A percentile compares a stretch with the other conserved stretches of the same genome.
Conservation (phyloP, 1,284 basidiomycete species). For the Fomitopsis schrenkii region DNA sequence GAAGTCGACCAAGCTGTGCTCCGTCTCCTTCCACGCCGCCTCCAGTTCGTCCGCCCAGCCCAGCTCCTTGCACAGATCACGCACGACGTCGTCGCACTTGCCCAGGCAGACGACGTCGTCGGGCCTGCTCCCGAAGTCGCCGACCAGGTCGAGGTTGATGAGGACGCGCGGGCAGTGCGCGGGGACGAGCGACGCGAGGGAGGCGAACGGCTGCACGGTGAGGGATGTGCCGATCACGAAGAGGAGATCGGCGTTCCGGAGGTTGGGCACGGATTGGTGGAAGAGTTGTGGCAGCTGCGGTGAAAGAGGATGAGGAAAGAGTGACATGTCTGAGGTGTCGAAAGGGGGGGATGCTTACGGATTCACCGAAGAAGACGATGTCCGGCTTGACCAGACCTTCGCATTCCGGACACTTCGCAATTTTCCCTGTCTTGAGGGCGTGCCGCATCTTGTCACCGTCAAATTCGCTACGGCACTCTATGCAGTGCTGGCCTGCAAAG, state of each 20-base stretch:
- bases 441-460: slow-evolving; percentile 67
- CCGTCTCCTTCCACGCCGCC: slow-evolving; percentile 51
- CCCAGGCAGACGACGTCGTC: slow-evolving; percentile 64
- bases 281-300: slow-evolving; percentile 59
- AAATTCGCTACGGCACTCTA: slow-evolving; percentile 60
- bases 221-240: slow-evolving; percentile 93
- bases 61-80: slow-evolving; percentile 54
- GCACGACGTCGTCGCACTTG: slow-evolving; percentile 64
- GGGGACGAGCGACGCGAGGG: slow-evolving; percentile 49
- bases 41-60: slow-evolving; percentile 68
- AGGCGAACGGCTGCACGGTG: slow-evolving; percentile 75
- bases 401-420: slow-evolving; percentile 66
- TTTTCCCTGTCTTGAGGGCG: slow-evolving; percentile 51
- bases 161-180: slow-evolving; percentile 59
- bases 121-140: slow-evolving; percentile 47
- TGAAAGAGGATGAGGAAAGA: background rate
- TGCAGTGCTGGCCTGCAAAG: slow-evolving; percentile 80
- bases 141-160: slow-evolving; percentile 67
- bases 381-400: slow-evolving; percentile 83
- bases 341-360: slow-evolving; percentile 37
- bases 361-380: slow-evolving; percentile 94
- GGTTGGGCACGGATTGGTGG: slow-evolving; percentile 39
- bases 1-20: slow-evolving; percentile 10
- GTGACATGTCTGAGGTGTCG: background rate
- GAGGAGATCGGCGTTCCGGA: slow-evolving; percentile 75